Evolutionary conservation across 1,284 basidiomycete genomes (phyloP), one percentile per base, ranked within the genome.

Genomic region (Rhodofomes roseus): DNA sequence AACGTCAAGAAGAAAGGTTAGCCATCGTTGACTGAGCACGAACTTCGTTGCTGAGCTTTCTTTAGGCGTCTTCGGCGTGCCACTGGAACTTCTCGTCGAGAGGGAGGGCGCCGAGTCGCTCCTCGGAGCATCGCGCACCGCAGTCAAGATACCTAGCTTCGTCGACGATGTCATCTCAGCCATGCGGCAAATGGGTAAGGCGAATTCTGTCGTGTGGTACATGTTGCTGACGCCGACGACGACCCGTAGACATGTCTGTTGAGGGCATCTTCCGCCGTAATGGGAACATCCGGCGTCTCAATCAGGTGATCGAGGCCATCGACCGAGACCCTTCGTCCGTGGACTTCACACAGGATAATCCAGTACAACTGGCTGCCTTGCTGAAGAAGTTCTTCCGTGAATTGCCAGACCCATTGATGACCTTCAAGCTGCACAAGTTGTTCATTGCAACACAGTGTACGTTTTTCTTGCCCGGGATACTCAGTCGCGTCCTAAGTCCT

Each of bases 261-360:
- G 97, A 99, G 75, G 96, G 96, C 61, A 97, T 99, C 63, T 99
- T 99, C 83, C 86, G 96, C 57, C 96, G 97, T 79, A 98, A 98
- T 72, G 96, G 96, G 59, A 98, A 99, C 73, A 98, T 99, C 70
- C 86, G 95, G 56, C 85, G 94, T 59, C 80, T 98, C 61, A 95
- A 94, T 71, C 92, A 95, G 66, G 80, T 98, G 29, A 89, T 90
- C 3, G 96, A 99, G 63, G 87, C 92, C 18, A 90, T 99, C 57
- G 97, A 99, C 73, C 90, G 94, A 36, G 96, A 99, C 74, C 86
- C 93, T 2, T 83, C 86, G 1, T 87, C 89, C 4, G 95, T 98
- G 58, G 96, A 97, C 72, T 80, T 98, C 54, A 87, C 91, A 1
- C 91, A 94, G 67, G 97, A 99, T 74, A 97, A 97, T 72, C 93